Base-by-base conservation (phyloP, 495 filamentous ascomycete genomes). In the Tuber aestivum region DNA sequence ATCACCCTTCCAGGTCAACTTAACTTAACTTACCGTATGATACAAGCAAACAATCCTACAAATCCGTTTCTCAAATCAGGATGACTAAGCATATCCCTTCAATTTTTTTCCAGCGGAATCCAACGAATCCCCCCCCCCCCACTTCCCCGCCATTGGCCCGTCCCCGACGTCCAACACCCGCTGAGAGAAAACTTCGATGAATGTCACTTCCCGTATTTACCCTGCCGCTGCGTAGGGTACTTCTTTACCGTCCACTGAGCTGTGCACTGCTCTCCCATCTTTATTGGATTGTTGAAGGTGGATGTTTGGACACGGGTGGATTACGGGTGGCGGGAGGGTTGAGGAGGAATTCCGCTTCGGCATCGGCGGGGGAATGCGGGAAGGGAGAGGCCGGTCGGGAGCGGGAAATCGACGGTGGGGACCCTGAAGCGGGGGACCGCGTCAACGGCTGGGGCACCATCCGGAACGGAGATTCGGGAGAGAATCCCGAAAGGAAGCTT, bases 131-230 rank as follows among this genome's bases (percentile, higher is more conserved):
- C 40, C 7, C 35, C 23, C 0, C 27, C 70, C 35, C 12, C 40
- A 14, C 35, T 21, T 0, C 27, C 70, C 35, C 41, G 44, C 41
- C 14, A 38, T 3, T 40, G 3, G 48, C 40, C 32, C 41, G 65
- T 72, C 68, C 20, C 56, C 56, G 56, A 27, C 56, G 27, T 65
- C 56, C 56, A 65, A 35, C 56, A 35, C 56, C 56, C 56, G 27
- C 56, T 35, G 56, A 35, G 56, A 65, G 56, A 35, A 16, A n/a
- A 40, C 44, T 20, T 61, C 79, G 70, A 82, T 82, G 81, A 82
- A 82, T 82, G 81, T 80, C 80, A 76, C 77, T 75, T 70, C 65
- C 80, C 73, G 76, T 78, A 72, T 78, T 82, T 76, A 73, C 77
- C 74, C 78, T 78, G 27, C 71, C 81, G 37, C 70, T 82, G 37